Percentiles rank a stretch among this genome's conserved stretches.
phyloP scores from a whole-genome alignment of 148 eudicot genomes.

The Persicaria tinctoria region DNA sequence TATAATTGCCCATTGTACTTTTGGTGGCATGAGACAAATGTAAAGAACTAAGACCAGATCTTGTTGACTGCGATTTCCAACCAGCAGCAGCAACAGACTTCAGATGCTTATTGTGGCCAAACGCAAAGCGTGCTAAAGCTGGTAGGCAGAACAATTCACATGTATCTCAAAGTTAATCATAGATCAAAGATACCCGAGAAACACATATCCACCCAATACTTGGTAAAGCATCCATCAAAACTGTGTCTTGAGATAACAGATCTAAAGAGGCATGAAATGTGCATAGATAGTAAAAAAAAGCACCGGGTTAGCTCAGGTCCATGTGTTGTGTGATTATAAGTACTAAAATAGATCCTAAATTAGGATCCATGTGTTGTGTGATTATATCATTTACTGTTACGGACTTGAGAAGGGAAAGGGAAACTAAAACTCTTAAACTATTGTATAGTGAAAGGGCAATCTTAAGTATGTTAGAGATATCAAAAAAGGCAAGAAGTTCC shows the following conservation, averaged over 20 bases:
- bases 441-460: no score
- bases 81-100: conserved; percentile 77
- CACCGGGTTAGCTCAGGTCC: neutral
- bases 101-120: conserved; percentile 87
- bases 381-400: neutral
- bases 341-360: neutral
- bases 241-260: neutral
- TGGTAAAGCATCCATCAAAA: neutral
- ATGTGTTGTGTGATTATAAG: neutral
- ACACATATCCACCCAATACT: neutral
- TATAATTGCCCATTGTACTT: conserved; percentile 61
- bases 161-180: neutral
- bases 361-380: neutral
- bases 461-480: neutral
- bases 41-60: conserved; percentile 55
- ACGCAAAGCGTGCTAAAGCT: conserved; percentile 93
- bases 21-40: conserved; percentile 55
- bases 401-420: neutral
- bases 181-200: neutral
- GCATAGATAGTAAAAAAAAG: neutral
- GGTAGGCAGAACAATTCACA: conserved; percentile 22
- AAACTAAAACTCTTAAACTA: neutral
- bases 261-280: neutral
- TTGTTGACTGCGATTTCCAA: conserved; percentile 64
- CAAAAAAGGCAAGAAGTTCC: neutral